These are phyloP conservation scores for Mucor sp. DNA, from an alignment of 371 early-diverging fungal species.

Conservation along the genomic window DNA sequence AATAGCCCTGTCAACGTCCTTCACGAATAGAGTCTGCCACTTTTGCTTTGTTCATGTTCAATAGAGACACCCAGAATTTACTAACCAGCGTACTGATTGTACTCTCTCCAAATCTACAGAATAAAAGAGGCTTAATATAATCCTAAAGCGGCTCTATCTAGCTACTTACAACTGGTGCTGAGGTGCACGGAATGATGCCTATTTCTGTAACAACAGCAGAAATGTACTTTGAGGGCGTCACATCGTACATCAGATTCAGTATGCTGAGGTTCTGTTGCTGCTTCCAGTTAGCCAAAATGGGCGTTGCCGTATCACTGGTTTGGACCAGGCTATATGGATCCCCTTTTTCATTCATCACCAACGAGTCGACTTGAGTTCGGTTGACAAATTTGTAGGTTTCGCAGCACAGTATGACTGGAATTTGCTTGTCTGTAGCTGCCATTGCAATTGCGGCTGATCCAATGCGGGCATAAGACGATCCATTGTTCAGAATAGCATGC, in stretches of 20 bases:
- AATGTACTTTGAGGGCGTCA: conserved; percentile 91
- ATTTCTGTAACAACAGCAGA: conserved; percentile 90
- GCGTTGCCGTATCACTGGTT: conserved; percentile 20
- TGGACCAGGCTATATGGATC: conserved; percentile 74
- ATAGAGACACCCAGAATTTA: too few species aligned
- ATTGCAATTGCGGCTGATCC: conserved; percentile 91
- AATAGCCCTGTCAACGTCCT: background rate
- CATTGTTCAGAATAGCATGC: conserved; percentile 87
- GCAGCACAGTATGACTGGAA: conserved; percentile 92
- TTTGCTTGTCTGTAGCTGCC: conserved; percentile 78
- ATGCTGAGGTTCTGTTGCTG: conserved; percentile 65
- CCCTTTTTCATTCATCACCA: conserved; percentile 94
- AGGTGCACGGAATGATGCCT: conserved; percentile 90
- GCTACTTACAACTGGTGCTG: conserved; percentile 73
- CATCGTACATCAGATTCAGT: conserved; percentile 85
- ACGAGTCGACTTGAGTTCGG: conserved; percentile 86
- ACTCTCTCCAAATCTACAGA: conserved; percentile 41
- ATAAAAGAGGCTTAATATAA: background rate
- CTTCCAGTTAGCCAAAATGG: conserved; percentile 61
- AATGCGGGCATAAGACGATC: conserved; percentile 83
- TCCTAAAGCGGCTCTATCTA: background rate
- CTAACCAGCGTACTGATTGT: conserved; percentile 25
- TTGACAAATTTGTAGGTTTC: conserved; percentile 96
- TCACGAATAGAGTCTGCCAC: background rate
- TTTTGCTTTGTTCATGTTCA: too few species aligned